Base-by-base conservation (phyloP, 495 filamentous ascomycete species). In the Monascus purpureus region DNA sequence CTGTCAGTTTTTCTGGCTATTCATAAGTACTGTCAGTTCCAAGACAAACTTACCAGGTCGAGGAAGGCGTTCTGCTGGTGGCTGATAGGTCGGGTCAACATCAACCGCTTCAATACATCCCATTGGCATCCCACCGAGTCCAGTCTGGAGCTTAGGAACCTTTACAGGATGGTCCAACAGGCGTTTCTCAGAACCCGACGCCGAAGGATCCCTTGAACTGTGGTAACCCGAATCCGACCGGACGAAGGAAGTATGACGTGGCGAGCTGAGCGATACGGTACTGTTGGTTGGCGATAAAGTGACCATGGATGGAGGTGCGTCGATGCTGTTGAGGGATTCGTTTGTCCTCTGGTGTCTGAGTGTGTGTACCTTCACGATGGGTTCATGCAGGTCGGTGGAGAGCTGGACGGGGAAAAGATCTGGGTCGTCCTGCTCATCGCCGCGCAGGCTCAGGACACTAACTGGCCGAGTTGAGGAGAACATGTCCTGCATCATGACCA, bases 41-140 rank as follows among this genome's bases (percentile, higher is more conserved):
- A 16, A 19, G 6, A 30, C 18, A 14, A 40, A 63, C 70, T 55
- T 61, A 74, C 74, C 63, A 25, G 79, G 77, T 49, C 84, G 92
- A 12, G 70, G 55, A 2, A 66, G 54, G 28, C 67, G 69, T 39
- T 93, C 82, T 5, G 67, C 55, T 2, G 90, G 88, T 19, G 90
- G 80, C 33, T 77, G 71, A 48, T 99, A 99, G 0, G 68, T 63
- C 8, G 75, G 65, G 53, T 99, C 92, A 16, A 96, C 82, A 24
- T 80, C 90, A 5, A 93, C 56, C 1, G 84, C 86, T 49, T 99
- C 88, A 35, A 97, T 87, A 75, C 77, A 95, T 1, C 82, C 79
- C 16, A 74, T 72, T 2, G 54, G 47, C 3, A 46, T 33, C 35
- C 78, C 49, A 25, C 63, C 63, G 8, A 75, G 69, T 28, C 47